Evolutionary conservation across 331 rosid species (phyloP).

Genomic region (Cydonia oblonga): DNA sequence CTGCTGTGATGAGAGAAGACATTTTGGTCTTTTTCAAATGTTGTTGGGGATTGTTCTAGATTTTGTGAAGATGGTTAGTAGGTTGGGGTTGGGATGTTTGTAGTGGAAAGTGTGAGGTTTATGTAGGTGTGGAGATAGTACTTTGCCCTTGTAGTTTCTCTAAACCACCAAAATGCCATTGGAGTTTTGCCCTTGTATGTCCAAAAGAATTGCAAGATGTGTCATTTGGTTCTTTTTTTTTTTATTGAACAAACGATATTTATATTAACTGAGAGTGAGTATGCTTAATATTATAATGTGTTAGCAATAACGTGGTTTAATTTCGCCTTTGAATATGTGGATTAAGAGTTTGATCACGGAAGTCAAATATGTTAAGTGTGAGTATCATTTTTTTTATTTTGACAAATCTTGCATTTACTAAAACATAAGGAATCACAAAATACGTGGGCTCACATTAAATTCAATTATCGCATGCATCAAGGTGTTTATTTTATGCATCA

Average conservation of each 20-base stretch:
- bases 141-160: constrained; percentile 20
- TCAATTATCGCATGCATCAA: too few relatives aligned
- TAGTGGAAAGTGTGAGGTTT: background rate
- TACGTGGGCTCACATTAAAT: background rate
- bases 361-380: background rate
- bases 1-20: constrained; percentile 47
- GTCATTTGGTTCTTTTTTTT: background rate
- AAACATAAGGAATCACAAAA: too few relatives aligned
- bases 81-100: background rate
- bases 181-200: background rate
- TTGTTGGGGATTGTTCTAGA: background rate
- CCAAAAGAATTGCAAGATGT: background rate
- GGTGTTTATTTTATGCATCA: too few relatives aligned
- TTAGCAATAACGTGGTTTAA: too few relatives aligned
- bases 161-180: constrained; percentile 20
- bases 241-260: too few relatives aligned
- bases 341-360: too few relatives aligned
- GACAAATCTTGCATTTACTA: background rate
- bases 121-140: constrained; percentile 14
- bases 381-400: background rate
- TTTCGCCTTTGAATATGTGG: too few relatives aligned
- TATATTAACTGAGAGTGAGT: fast-evolving
- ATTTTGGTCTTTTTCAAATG: constrained; percentile 11
- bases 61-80: too few relatives aligned
- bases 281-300: fast-evolving